Evolutionary conservation across 192 early-diverging fungal genomes (phyloP).

Genomic region (Backusella tuberculispora): DNA sequence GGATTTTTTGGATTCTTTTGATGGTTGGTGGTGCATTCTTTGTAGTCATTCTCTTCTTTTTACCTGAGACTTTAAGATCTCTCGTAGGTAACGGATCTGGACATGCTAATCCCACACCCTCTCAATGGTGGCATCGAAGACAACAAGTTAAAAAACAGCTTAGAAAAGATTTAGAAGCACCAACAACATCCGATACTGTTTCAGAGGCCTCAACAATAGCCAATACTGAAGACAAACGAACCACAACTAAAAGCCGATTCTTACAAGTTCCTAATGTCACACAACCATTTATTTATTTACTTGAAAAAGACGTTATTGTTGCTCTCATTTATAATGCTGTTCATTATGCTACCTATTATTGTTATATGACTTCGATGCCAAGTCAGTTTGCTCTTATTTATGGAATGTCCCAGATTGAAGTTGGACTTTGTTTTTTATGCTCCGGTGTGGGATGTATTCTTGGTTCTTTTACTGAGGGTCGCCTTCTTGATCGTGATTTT

Average conservation of each 20-base stretch:
- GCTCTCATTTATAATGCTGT: constrained; percentile 42
- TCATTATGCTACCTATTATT: constrained; percentile 43
- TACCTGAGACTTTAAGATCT: constrained; percentile 51
- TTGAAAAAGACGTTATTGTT: constrained; percentile 35
- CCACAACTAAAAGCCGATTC: constrained; percentile 40
- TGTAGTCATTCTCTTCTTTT: constrained; percentile 39
- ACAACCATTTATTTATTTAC: constrained; percentile 34
- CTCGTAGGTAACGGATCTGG: constrained; percentile 48
- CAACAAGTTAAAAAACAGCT: not conserved
- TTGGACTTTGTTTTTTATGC: constrained; percentile 50
- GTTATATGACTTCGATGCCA: constrained; percentile 42
- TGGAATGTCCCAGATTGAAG: constrained; percentile 35
- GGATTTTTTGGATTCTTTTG: constrained; percentile 48
- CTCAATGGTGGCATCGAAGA: constrained; percentile 21
- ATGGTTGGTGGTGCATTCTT: constrained; percentile 30
- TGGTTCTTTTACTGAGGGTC: constrained; percentile 46
- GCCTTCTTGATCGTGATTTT: constrained; percentile 15
- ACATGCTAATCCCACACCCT: constrained; percentile 40
- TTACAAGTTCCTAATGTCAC: constrained; percentile 35
- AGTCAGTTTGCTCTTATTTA: constrained; percentile 43
- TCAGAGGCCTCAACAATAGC: not conserved
- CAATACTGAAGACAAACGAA: not conserved
- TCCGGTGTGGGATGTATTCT: constrained; percentile 45
- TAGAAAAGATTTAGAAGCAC: not conserved
- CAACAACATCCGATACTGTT: not conserved